Evolutionary conservation across 345 rosid species (phyloP), one percentile per base, ranked within the genome.

Genomic region (Abelmoschus esculentus): DNA sequence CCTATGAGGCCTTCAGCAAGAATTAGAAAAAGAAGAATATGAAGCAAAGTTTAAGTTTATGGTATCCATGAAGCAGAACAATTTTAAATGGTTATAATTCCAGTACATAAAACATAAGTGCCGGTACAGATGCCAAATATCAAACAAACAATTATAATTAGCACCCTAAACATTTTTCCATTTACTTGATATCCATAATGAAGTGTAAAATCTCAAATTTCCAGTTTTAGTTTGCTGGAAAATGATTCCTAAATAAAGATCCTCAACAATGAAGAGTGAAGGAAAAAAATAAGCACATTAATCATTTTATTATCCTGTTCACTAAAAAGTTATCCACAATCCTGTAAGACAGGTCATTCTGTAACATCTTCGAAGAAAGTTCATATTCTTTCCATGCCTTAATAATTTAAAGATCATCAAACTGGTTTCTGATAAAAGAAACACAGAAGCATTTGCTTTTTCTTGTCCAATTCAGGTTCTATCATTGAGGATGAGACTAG

Each of bases 1-100:
- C 75, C 49, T 67, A 59, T 73, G 73, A 78, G 76, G 77, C 81
- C 74, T 74, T 80, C 82, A 72, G 67, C 76, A 77, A 77, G 76
- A 78, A 78, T 70, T 69, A 32, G 76, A 67, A 70, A 69, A 72
- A 73, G 68, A 77, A 54, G 55, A 77, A 75, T 73, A 78, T 73
- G 83, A 74, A 62, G 80, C 79, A 50, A 22, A 22, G 26, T 22
- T 22, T 22, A 79, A 46, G 66, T 73, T 72, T 69, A 67, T 11
- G 67, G 67, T 19, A 40, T 63, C 50, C 32, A 63, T 40, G 17
- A 61, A 36, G 49, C 49, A 17, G 49, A 61, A 61, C 26, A 61
- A 4, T n/a, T 61, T 61, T 61, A 63, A 38, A 62, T 38, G 9
- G 14, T 49, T 4, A 22, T 22, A 49, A 49, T 49, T 63, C 29